Evolutionary conservation across 176 grass and related monocot species (phyloP).

Genomic region (Bolboschoenus planiculmis): DNA sequence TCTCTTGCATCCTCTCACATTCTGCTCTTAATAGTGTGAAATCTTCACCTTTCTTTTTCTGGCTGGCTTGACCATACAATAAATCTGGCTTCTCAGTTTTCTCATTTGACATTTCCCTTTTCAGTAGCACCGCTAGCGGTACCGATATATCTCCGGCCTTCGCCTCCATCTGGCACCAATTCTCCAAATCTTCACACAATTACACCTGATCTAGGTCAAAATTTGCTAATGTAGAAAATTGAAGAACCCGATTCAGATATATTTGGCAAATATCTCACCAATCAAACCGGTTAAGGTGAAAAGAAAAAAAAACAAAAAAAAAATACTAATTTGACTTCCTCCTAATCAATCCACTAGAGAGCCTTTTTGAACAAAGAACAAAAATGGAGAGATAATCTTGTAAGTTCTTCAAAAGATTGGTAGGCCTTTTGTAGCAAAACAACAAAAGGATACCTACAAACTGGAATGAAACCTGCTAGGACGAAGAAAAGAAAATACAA

Average conservation of each 20-base stretch:
- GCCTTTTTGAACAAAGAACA: neutral
- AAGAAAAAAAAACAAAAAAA: neutral
- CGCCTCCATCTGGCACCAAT: slow-evolving; percentile 34
- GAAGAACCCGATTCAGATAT: neutral
- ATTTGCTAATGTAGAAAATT: neutral
- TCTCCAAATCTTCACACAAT: slow-evolving; percentile 1
- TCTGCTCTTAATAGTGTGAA: slow-evolving; percentile 58
- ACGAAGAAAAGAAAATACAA: neutral
- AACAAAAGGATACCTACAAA: neutral
- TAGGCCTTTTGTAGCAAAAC: neutral
- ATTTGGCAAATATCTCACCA: neutral
- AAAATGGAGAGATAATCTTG: neutral
- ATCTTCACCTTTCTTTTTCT: slow-evolving; percentile 97
- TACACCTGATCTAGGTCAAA: neutral
- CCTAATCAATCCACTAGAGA: neutral
- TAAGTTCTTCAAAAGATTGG: neutral
- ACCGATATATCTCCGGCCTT: slow-evolving; percentile 53
- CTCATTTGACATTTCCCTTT: slow-evolving; percentile 80
- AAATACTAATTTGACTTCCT: neutral
- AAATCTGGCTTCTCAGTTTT: slow-evolving; percentile 84
- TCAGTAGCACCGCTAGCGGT: slow-evolving; percentile 85
- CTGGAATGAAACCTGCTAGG: neutral
- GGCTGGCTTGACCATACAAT: slow-evolving; percentile 60
- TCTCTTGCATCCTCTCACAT: slow-evolving; percentile 40
- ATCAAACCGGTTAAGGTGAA: neutral